Evolutionary conservation across 495 filamentous ascomycete genomes (phyloP).

Genomic region (Peziza echinospora): DNA sequence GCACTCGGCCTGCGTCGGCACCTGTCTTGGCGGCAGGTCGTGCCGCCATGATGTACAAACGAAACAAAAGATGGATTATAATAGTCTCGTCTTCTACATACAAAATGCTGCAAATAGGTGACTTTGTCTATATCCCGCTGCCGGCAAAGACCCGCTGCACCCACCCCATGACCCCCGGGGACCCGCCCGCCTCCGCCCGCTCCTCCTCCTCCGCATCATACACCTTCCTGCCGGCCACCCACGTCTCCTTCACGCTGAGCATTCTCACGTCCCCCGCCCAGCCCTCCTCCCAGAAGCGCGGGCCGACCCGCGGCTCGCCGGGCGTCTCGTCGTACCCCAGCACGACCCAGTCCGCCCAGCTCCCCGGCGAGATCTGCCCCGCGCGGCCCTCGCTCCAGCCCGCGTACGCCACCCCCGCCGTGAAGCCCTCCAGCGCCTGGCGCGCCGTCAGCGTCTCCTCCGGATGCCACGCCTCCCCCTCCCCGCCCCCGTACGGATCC

Average conservation of each 20-base stretch:
- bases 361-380: conserved; percentile 30
- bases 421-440: conserved; percentile 37
- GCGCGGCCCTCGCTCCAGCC: conserved; percentile 27
- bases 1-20: no score
- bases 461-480: conserved; percentile 30
- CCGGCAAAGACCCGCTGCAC: conserved; percentile 5
- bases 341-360: conserved; percentile 42
- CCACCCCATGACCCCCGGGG: not conserved
- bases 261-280: conserved; percentile 26
- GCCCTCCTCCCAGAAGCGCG: conserved; percentile 12
- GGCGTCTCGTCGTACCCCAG: conserved; percentile 27
- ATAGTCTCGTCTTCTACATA: no score
- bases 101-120: conserved; percentile 7
- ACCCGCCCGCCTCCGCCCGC: not conserved
- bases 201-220: conserved; percentile 6
- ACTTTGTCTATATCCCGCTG: conserved; percentile 23
- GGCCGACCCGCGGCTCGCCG: not conserved
- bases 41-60: no score
- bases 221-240: conserved; percentile 33
- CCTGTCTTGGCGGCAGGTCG: no score
- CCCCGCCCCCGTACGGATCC: conserved; percentile 27
- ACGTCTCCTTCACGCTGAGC: conserved; percentile 36
- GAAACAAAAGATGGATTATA: no score
- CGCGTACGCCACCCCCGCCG: conserved; percentile 27
- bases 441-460: conserved; percentile 31